Conservation (phyloP, 257 asterid species). For the Penstemon newberryi region DNA sequence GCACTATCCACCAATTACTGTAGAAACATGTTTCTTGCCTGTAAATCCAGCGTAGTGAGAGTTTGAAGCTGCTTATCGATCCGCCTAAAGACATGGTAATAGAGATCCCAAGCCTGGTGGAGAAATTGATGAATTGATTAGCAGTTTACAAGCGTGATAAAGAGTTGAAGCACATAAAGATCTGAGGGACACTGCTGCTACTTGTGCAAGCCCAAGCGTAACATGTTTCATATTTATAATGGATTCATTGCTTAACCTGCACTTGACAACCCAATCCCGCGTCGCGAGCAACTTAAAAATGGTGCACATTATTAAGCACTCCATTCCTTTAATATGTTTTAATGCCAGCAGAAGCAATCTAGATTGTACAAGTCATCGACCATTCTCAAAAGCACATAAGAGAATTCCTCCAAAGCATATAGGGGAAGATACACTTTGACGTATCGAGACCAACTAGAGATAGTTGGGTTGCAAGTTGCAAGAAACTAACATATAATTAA, state of each 20-base stretch:
- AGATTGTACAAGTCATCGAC: not conserved
- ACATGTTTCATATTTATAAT: too few relatives aligned
- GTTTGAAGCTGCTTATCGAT: constrained; percentile 96
- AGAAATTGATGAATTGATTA: constrained; percentile 27
- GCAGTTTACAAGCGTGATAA: constrained; percentile 9
- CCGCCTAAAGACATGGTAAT: constrained; percentile 90
- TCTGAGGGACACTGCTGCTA: constrained; percentile 8
- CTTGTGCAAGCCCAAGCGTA: too few relatives aligned
- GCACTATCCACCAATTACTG: constrained; percentile 25
- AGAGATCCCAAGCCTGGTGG: constrained; percentile 96
- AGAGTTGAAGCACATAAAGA: constrained; percentile 5
- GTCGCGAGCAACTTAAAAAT: not conserved
- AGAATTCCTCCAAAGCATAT: not conserved
- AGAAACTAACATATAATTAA: constrained; percentile 1
- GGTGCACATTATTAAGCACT: not conserved
- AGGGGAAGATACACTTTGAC: not conserved
- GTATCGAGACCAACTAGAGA: constrained; percentile 1
- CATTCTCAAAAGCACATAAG: not conserved
- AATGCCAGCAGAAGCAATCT: not conserved
- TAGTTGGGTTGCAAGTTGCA: constrained; percentile 5
- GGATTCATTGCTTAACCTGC: too few relatives aligned
- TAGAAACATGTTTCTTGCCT: constrained; percentile 52
- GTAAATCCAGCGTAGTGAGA: constrained; percentile 92
- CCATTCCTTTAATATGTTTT: not conserved
- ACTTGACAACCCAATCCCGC: too few relatives aligned